phyloP scores from a whole-genome alignment of 23 red algal genomes.

The Gracilariopsis chorda region DNA sequence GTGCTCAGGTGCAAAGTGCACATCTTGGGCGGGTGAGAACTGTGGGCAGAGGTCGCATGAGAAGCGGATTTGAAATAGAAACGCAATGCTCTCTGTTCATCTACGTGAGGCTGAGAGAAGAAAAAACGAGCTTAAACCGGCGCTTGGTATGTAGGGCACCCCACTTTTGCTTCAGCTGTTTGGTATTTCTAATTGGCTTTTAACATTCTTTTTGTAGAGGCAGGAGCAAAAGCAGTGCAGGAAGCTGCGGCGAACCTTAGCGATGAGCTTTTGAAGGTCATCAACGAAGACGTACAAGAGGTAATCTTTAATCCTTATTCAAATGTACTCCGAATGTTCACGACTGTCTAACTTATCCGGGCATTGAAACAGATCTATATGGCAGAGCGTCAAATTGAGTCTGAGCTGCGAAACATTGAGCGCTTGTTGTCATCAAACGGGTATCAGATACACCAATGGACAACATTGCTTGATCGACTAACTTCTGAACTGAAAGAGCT shows the following conservation, averaged over 20 bases:
- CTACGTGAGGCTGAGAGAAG: background rate
- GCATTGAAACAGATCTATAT: slow-evolving; percentile 4
- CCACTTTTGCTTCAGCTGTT: background rate
- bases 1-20: too few relatives aligned
- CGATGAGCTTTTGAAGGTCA: slow-evolving; percentile 23
- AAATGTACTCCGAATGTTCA: background rate
- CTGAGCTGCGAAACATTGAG: slow-evolving; percentile 46
- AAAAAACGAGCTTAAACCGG: slow-evolving; percentile 2
- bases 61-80: too few relatives aligned
- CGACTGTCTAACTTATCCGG: background rate
- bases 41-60: too few relatives aligned
- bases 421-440: slow-evolving; percentile 24
- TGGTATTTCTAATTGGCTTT: background rate
- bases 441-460: slow-evolving; percentile 44
- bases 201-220: background rate
- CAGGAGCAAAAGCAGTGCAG: background rate
- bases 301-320: background rate
- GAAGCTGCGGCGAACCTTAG: slow-evolving; percentile 19
- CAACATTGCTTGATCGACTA: slow-evolving; percentile 38
- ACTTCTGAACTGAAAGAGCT: slow-evolving; percentile 54
- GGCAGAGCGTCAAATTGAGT: slow-evolving; percentile 54
- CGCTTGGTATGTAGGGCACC: background rate
- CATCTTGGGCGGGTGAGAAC: too few relatives aligned
- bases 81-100: background rate
- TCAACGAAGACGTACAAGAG: slow-evolving; percentile 35